Evolutionary conservation across 352 stramenopile species (phyloP).

Genomic region (Pythium apleroticum): DNA sequence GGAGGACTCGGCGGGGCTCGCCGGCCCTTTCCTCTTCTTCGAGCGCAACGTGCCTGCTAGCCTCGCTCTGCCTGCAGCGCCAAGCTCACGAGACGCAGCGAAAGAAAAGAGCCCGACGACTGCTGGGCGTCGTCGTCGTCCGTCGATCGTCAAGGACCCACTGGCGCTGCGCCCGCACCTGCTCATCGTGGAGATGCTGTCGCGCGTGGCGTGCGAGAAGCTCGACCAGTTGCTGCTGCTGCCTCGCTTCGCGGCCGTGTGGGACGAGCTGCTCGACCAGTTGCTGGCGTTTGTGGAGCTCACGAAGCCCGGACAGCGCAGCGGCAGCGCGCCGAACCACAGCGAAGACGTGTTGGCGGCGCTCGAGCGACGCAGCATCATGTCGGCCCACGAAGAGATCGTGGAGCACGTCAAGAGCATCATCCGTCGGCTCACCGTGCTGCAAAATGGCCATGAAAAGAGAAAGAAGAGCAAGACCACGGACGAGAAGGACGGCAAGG

Average conservation of each 20-base stretch:
- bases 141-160: conserved; percentile 63
- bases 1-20: conserved; percentile 7
- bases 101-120: conserved; percentile 5
- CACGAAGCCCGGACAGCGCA: conserved; percentile 38
- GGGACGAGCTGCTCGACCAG: conserved; percentile 54
- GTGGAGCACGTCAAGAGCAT: conserved; percentile 67
- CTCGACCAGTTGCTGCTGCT: conserved; percentile 45
- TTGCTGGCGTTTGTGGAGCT: conserved; percentile 55
- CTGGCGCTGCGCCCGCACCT: conserved; percentile 56
- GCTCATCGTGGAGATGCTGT: conserved; percentile 60
- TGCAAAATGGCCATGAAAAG: conserved; percentile 33
- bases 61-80: neutral
- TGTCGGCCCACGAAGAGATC: conserved; percentile 73
- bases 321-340: neutral
- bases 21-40: conserved; percentile 49
- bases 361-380: conserved; percentile 61
- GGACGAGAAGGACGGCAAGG: neutral
- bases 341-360: conserved; percentile 41
- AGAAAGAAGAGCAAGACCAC: conserved; percentile 11
- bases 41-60: conserved; percentile 41
- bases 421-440: conserved; percentile 44
- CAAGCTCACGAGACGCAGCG: neutral
- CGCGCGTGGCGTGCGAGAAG: conserved; percentile 60
- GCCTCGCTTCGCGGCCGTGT: conserved; percentile 46
- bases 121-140: conserved; percentile 33